Evolutionary conservation across 2,329 filamentous ascomycete species (phyloP).

Genomic region (Diaporthe amygdali): DNA sequence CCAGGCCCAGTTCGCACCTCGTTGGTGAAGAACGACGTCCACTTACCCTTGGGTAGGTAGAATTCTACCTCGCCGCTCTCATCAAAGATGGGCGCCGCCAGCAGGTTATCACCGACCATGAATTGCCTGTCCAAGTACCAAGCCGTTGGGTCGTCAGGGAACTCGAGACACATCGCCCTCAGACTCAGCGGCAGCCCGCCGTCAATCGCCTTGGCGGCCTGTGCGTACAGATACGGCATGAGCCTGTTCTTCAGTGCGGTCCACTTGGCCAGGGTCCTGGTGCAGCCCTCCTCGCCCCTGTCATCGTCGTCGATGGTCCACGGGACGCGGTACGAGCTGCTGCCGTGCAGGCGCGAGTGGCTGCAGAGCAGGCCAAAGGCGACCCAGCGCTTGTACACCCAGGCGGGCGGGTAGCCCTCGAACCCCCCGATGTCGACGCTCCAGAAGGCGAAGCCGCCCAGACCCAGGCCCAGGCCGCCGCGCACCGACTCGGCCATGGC

Average conservation of each 20-base stretch:
- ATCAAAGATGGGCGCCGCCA: constrained; percentile 69
- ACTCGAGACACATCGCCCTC: constrained; percentile 71
- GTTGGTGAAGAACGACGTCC: constrained; percentile 55
- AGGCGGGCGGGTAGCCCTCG: constrained; percentile 69
- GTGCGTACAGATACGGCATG: constrained; percentile 57
- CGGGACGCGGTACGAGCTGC: constrained; percentile 74
- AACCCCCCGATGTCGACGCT: constrained; percentile 49
- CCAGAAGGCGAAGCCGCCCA: constrained; percentile 37
- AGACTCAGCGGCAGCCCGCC: constrained; percentile 48
- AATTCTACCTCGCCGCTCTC: constrained; percentile 69
- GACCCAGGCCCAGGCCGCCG: constrained; percentile 35
- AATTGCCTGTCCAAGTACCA: constrained; percentile 75
- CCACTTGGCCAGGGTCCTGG: constrained; percentile 51
- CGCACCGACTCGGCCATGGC: constrained; percentile 69
- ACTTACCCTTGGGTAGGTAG: constrained; percentile 60
- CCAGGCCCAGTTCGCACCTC: constrained; percentile 54
- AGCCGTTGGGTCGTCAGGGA: constrained; percentile 70
- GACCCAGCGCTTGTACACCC: constrained; percentile 80
- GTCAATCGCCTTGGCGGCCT: constrained; percentile 38
- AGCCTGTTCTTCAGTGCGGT: constrained; percentile 55
- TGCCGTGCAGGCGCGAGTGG: constrained; percentile 74
- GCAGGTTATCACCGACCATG: constrained; percentile 70
- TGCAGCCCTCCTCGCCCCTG: constrained; percentile 58
- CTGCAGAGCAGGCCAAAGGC: constrained; percentile 75
- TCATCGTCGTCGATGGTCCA: constrained; percentile 74